These are phyloP conservation scores for Lasiosphaeria hispida DNA, from an alignment of 495 filamentous ascomycete species.

Conservation along the genomic window DNA sequence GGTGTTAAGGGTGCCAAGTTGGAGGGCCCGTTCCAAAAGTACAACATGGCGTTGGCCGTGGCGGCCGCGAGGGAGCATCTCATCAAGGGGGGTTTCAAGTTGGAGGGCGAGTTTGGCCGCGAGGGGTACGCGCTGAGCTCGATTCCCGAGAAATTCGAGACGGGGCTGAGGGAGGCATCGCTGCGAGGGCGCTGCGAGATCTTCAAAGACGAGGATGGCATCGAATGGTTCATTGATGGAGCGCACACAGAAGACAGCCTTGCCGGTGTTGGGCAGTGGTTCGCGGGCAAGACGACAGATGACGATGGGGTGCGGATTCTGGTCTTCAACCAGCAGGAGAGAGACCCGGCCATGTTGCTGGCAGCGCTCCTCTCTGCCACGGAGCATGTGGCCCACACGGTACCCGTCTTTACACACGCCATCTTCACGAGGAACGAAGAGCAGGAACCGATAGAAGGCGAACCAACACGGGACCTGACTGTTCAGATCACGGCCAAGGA, in stretches of 20 bases:
- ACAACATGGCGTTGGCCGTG: conserved; percentile 45
- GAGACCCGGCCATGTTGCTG: conserved; percentile 64
- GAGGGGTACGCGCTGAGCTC: conserved; percentile 17
- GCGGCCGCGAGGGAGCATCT: conserved; percentile 41
- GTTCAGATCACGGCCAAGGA: conserved; percentile 33
- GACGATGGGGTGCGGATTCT: conserved; percentile 46
- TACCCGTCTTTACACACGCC: conserved; percentile 32
- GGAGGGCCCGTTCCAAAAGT: conserved; percentile 44
- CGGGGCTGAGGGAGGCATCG: conserved; percentile 62
- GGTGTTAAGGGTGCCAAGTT: conserved; percentile 30
- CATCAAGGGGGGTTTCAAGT: conserved; percentile 9
- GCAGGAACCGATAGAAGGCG: conserved; percentile 10
- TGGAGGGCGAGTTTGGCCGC: conserved; percentile 23
- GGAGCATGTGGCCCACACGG: neutral
- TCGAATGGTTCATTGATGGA: conserved; percentile 84
- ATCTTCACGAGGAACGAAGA: conserved; percentile 47
- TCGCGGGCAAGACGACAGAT: conserved; percentile 43
- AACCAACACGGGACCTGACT: conserved; percentile 30
- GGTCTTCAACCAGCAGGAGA: conserved; percentile 93
- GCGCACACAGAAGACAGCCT: conserved; percentile 88
- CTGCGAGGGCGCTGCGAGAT: conserved; percentile 77
- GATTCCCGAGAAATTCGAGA: conserved; percentile 52
- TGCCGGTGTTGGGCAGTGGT: conserved; percentile 69
- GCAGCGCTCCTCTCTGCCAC: conserved; percentile 41
- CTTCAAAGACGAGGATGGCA: conserved; percentile 45